A percentile compares a stretch with the other conserved stretches of the same genome.
Evolutionary conservation across 225 moss, liverwort and hornwort genomes (phyloP).

Genomic region (Pleurozium schreberi): DNA sequence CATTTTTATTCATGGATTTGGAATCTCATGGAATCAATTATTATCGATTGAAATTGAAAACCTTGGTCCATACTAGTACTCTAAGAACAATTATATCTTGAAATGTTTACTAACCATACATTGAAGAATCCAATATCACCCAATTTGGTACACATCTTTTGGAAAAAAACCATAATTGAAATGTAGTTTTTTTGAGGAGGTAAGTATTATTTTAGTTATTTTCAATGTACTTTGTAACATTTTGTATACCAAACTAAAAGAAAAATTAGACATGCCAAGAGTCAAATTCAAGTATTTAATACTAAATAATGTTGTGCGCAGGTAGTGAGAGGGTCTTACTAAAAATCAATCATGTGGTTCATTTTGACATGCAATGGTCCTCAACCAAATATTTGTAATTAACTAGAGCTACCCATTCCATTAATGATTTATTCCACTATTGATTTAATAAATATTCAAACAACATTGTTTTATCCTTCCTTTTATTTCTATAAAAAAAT

Average conservation of each 20-base stretch:
- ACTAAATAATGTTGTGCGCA: rapidly evolving
- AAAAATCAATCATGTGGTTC: neutral
- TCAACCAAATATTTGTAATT: neutral
- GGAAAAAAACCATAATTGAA: too few species aligned
- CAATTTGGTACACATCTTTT: neutral
- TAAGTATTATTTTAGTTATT: neutral
- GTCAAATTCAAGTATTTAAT: neutral
- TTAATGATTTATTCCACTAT: rapidly evolving
- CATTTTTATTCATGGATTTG: rapidly evolving
- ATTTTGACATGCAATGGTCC: neutral
- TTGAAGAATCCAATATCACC: neutral
- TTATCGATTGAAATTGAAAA: neutral
- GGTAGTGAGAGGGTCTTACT: too few species aligned
- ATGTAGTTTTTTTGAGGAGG: rapidly evolving
- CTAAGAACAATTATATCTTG: too few species aligned
- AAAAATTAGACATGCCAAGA: rapidly evolving
- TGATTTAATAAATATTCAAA: rapidly evolving
- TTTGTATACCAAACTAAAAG: neutral
- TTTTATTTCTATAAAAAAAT: too few species aligned
- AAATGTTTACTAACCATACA: neutral
- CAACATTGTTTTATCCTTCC: neutral
- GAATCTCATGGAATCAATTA: neutral
- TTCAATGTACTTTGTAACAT: neutral
- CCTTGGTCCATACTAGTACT: neutral
- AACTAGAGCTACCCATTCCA: neutral